Conservation (phyloP, 2,329 filamentous ascomycete genomes). For the Tolypocladium endophyticum region DNA sequence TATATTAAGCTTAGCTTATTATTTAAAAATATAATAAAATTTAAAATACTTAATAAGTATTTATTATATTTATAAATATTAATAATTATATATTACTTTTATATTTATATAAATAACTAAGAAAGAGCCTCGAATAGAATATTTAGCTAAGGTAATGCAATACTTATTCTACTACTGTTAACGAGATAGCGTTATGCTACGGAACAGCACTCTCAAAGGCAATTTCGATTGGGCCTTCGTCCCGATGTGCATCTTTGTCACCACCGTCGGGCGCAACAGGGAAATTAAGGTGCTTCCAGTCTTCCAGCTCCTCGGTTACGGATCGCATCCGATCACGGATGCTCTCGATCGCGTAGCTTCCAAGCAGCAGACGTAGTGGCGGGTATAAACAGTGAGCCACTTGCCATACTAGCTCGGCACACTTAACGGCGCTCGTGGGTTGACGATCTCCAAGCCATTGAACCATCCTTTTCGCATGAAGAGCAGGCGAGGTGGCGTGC, state of each 20-base stretch:
- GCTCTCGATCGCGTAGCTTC: conserved; percentile 91
- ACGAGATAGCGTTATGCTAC: neutral
- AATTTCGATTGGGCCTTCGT: neutral
- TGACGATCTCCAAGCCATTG: conserved; percentile 92
- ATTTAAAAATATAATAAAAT: too few species aligned
- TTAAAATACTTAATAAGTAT: too few species aligned
- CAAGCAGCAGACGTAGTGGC: conserved; percentile 74
- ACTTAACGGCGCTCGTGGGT: conserved; percentile 85
- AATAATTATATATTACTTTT: too few species aligned
- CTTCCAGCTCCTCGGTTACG: conserved; percentile 89
- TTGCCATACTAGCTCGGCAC: conserved; percentile 89
- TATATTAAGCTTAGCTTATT: too few species aligned
- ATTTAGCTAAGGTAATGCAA: too few species aligned
- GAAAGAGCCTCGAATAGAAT: too few species aligned
- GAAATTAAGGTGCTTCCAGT: conserved; percentile 83
- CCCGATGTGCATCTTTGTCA: neutral
- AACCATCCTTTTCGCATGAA: conserved; percentile 83
- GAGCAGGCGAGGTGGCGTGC: conserved; percentile 65
- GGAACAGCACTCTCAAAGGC: neutral
- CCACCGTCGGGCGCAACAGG: conserved; percentile 13
- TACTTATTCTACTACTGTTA: neutral
- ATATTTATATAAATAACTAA: too few species aligned
- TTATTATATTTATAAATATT: too few species aligned
- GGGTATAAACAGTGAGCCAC: conserved; percentile 91
- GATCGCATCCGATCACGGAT: conserved; percentile 81